Evolutionary conservation across 2,329 filamentous ascomycete genomes (phyloP).

Genomic region (Lasiodiplodia sp.): DNA sequence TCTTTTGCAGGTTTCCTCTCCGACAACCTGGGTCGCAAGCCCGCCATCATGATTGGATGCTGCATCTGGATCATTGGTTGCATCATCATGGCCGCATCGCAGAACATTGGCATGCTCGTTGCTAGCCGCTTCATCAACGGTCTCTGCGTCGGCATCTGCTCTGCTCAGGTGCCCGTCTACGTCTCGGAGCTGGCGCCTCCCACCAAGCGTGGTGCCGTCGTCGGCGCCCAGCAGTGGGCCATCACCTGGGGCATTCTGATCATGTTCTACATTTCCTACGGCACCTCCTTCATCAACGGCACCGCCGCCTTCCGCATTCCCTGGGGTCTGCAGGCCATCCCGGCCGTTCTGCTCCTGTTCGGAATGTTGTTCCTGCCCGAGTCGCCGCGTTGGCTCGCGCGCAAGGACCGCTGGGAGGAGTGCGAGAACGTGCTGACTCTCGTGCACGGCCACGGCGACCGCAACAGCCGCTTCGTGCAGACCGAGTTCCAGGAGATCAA

Average conservation of each 20-base stretch:
- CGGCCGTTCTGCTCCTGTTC: constrained; percentile 50
- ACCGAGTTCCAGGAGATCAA: constrained; percentile 76
- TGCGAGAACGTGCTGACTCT: constrained; percentile 50
- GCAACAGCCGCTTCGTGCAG: constrained; percentile 69
- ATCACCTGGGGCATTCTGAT: constrained; percentile 75
- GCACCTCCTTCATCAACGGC: constrained; percentile 44
- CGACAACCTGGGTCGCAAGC: constrained; percentile 63
- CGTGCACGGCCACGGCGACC: constrained; percentile 64
- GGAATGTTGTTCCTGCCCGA: constrained; percentile 59
- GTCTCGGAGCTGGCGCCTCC: constrained; percentile 70
- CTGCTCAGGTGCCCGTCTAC: constrained; percentile 73
- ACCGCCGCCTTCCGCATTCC: constrained; percentile 46
- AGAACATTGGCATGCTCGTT: constrained; percentile 75
- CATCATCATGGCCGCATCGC: constrained; percentile 67
- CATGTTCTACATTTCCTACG: constrained; percentile 65
- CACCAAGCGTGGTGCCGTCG: constrained; percentile 67
- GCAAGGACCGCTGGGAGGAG: constrained; percentile 56
- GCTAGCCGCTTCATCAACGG: constrained; percentile 74
- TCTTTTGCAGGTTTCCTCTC: constrained; percentile 53
- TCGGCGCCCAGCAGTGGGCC: constrained; percentile 76
- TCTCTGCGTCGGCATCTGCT: constrained; percentile 75
- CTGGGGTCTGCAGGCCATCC: constrained; percentile 49
- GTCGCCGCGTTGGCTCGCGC: constrained; percentile 55
- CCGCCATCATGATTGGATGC: constrained; percentile 61
- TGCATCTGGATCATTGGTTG: constrained; percentile 66